These are phyloP conservation scores for Ophiostoma sp. DNA, from an alignment of 2,329 filamentous ascomycete genomes.

Conservation along the genomic window DNA sequence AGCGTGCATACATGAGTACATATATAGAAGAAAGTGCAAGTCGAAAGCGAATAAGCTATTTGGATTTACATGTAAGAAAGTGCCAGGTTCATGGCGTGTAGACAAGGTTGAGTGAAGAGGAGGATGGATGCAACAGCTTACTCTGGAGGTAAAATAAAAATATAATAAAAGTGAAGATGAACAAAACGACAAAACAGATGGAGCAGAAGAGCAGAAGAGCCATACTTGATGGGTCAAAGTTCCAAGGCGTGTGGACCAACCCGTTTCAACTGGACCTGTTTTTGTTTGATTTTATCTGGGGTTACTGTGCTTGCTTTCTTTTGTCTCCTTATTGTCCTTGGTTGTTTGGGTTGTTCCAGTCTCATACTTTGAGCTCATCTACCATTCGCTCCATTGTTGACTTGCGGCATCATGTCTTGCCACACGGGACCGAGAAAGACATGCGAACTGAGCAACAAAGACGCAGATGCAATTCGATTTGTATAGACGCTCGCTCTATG, in stretches of 20 bases:
- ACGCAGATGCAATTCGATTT: not conserved
- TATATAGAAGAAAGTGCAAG: not conserved
- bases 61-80: not conserved
- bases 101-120: not conserved
- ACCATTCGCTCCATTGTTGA: not conserved
- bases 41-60: not conserved
- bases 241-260: not conserved
- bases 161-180: not conserved
- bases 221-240: not conserved
- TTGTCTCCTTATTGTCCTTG: not conserved
- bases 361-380: not conserved
- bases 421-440: not conserved
- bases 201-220: not conserved
- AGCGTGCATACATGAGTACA: not conserved
- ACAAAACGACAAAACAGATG: not conserved
- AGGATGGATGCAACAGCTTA: not conserved
- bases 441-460: not conserved
- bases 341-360: not conserved
- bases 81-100: not conserved
- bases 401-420: not conserved
- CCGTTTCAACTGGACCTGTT: constrained; percentile 13
- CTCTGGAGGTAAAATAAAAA: too few species aligned
- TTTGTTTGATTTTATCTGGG: constrained; percentile 11
- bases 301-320: not conserved
- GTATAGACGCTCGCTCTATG: not conserved